Base-by-base conservation (phyloP, 192 early-diverging fungal genomes). In the Umbelopsis vinacea region DNA sequence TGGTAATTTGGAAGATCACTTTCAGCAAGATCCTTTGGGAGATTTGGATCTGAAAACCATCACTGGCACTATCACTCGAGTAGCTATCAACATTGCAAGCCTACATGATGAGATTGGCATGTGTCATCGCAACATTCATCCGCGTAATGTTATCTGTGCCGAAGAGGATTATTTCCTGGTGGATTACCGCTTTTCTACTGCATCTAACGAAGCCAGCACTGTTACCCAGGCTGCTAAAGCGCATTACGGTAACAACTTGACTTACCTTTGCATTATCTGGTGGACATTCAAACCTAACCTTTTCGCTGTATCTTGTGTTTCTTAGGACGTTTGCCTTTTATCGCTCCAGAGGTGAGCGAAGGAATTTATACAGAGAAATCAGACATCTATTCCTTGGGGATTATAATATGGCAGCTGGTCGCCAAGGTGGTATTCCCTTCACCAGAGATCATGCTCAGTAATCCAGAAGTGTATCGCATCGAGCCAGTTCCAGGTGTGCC, bases 331-430 rank as follows among this genome's bases (percentile, higher is more conserved):
- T 12, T 79, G 12, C 72, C 72, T 14, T 79, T 71, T 43, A 74
- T 79, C 46, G 72, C 77, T 24, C 77, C 77, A 10, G 77, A 79
- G 37, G 57, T 74, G 1, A 26, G 68, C 29, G 48, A 77, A 29
- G 71, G 76, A 29, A 54, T 67, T 7, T 74, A 73, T 46, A 73
- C 63, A 10, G 69, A 74, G 43, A 79, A 74, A 67, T 66, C 77
- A 3, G 77, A 74, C 43, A 69, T 74, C 5, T 74, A 71, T 40
- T 70, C 69, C 46, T 50, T 79, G 29, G 69, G 72, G 7, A 46
- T 74, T n/a, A 71, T 70, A 35, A 71, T 79, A 68, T 79, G 77
- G 72, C 77, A 79, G 68, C 55, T 79, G 52, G 69, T 74, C 35
- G 52, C 77, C 22, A 48, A 69, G 26, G 63, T 79, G 21, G 52